Conservation (phyloP, 768 basidiomycete species). For the Saitozyma podzolica region DNA sequence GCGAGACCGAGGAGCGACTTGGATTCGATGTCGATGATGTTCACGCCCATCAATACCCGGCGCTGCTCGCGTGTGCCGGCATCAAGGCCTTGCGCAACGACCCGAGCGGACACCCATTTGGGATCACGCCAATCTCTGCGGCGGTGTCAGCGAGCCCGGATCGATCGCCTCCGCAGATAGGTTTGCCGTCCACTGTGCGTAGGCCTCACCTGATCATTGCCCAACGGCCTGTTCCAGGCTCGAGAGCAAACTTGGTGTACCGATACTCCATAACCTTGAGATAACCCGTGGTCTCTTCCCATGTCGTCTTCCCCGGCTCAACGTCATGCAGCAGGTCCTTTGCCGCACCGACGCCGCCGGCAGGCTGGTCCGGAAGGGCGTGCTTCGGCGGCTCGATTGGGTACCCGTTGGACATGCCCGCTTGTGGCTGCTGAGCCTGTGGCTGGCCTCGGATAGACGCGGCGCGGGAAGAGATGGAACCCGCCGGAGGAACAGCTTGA, state of each 20-base stretch:
- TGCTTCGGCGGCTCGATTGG: conserved; percentile 14
- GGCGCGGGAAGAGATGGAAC: conserved; percentile 20
- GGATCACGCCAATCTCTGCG: conserved; percentile 87
- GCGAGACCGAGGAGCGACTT: conserved; percentile 76
- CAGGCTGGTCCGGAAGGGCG: conserved; percentile 24
- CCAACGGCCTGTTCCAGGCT: conserved; percentile 80
- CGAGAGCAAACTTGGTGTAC: conserved; percentile 84
- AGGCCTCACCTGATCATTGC: conserved; percentile 68
- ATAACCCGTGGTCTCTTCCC: conserved; percentile 54
- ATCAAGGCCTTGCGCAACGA: conserved; percentile 68
- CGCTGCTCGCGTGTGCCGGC: conserved; percentile 65
- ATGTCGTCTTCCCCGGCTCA: conserved; percentile 49
- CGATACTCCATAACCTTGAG: conserved; percentile 83
- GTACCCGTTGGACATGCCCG: conserved; percentile 12
- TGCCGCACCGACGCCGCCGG: conserved; percentile 44
- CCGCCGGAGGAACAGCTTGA: conserved; percentile 29
- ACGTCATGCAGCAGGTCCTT: conserved; percentile 52
- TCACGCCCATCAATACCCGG: conserved; percentile 72
- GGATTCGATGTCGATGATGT: conserved; percentile 78
- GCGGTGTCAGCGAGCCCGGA: neutral
- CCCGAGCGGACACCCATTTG: conserved; percentile 64
- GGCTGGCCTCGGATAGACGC: conserved; percentile 20
- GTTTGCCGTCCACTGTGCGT: too few relatives aligned
- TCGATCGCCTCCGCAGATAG: neutral
- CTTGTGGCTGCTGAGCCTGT: neutral